Evolutionary conservation across 1,284 basidiomycete genomes (phyloP), one percentile per base, ranked within the genome.

Genomic region (Entoloma clypeatum): DNA sequence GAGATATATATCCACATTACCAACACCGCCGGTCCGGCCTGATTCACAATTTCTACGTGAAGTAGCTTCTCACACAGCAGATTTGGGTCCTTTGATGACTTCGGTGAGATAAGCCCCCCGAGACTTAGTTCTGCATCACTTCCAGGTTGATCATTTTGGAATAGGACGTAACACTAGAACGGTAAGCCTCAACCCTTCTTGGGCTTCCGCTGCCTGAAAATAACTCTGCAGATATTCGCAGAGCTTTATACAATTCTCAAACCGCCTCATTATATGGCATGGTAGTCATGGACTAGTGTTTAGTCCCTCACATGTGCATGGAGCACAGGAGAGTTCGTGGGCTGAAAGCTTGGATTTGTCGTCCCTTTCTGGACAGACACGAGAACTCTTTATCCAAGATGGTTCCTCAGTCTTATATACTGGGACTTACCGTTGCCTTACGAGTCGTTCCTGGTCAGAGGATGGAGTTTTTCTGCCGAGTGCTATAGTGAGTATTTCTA

Each of bases 371-470:
- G 43, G 37, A 7, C 6, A 39, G 4, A 35, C 14, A 1, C 18
- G 37, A 1, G 50, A 52, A 7, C 18, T 45, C 11, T 47, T 52
- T 21, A 42, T 41, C 19, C n/a, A 26, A 11, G 17, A 19, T 3
- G 21, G 26, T 8, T 13, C 4, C 2, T 34, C 16, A 0, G 18
- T 52, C 11, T 40, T 13, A n/a, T 52, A 52, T 21, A 48, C 37
- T 10, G 50, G 50, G 8, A 47, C 26, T 1, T 52, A 41, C 16
- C 33, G 19, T n/a, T 47, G 48, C 19, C 39, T 44, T 22, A 39
- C 43, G 3, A 26, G 31, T 4, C 21, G 14, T 2, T n/a, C 27
- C 5, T 49, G 47, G 41, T 44, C 36, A 16, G 26, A 37, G 6
- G 22, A 44, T 3, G 47, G 49, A 2, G 41, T 47, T 19, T 10